phyloP scores from a whole-genome alignment of 2,329 filamentous ascomycete species.

The Trichoderma oligosporum region DNA sequence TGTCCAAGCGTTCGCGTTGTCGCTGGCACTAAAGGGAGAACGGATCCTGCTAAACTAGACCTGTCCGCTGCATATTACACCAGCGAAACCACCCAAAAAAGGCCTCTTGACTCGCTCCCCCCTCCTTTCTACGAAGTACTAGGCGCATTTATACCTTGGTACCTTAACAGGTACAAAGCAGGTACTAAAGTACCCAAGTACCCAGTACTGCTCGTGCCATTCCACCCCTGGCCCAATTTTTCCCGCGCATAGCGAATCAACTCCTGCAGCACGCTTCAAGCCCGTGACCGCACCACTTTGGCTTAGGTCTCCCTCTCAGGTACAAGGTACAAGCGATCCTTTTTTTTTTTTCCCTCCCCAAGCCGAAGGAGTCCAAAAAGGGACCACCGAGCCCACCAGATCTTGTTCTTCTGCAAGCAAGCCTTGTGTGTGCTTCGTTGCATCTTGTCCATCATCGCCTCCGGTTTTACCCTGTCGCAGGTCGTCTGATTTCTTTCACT shows the following conservation, averaged over 20 bases:
- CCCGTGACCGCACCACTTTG: constrained; percentile 30
- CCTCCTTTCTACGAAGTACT: constrained; percentile 2
- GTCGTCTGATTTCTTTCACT: constrained; percentile 12
- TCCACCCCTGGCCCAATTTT: constrained; percentile 7
- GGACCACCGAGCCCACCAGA: constrained; percentile 15
- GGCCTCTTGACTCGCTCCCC: constrained; percentile 9
- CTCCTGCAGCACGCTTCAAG: constrained; percentile 16
- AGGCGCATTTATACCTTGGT: too few relatives aligned
- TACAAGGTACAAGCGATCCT: constrained; percentile 15
- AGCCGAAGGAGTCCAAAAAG: constrained; percentile 13
- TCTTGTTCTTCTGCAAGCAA: constrained; percentile 6
- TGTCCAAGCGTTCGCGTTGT: constrained; percentile 1
- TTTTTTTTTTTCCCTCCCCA: neutral
- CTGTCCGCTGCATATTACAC: neutral
- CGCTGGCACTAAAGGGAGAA: constrained; percentile 1
- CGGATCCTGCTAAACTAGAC: constrained; percentile 4
- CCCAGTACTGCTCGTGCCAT: neutral
- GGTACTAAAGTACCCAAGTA: neutral
- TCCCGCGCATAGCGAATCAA: constrained; percentile 23
- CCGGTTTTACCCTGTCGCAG: constrained; percentile 6
- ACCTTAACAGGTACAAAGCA: neutral
- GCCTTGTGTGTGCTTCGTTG: constrained; percentile 18
- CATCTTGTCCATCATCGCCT: constrained; percentile 17
- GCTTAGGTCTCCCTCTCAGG: constrained; percentile 19
- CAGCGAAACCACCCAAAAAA: constrained; percentile 7